phyloP scores from a whole-genome alignment of 2,329 filamentous ascomycete species.

The Trichoderma polysporum region DNA sequence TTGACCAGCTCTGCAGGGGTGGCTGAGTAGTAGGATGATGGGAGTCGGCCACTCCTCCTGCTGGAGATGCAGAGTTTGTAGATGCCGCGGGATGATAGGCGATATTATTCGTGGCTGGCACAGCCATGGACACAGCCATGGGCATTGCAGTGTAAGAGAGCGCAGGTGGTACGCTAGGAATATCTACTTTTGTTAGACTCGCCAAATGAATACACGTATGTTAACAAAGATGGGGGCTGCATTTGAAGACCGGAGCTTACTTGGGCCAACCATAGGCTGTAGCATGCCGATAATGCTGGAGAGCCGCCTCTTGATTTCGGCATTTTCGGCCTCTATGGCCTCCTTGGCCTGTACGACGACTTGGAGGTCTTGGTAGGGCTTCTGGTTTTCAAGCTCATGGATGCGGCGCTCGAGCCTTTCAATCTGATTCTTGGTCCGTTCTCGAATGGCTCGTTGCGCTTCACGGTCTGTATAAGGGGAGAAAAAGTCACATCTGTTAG shows the following conservation, averaged over 20 bases:
- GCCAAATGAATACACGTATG: not conserved
- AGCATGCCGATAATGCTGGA: constrained; percentile 63
- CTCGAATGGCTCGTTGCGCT: constrained; percentile 79
- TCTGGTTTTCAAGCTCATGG: constrained; percentile 71
- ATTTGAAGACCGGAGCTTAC: constrained; percentile 23
- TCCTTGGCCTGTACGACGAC: constrained; percentile 73
- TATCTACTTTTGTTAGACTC: not conserved
- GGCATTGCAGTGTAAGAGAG: constrained; percentile 30
- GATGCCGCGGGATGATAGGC: constrained; percentile 16
- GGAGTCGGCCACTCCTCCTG: not conserved
- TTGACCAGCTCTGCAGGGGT: constrained; percentile 8
- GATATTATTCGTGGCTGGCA: constrained; percentile 22
- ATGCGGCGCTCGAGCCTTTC: constrained; percentile 72
- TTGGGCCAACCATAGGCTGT: constrained; percentile 53
- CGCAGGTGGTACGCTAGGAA: constrained; percentile 35
- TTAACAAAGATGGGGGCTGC: not conserved
- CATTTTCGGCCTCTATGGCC: constrained; percentile 74
- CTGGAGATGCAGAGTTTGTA: not conserved
- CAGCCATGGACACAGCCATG: constrained; percentile 22
- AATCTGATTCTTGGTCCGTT: constrained; percentile 78
- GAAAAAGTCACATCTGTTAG: not conserved
- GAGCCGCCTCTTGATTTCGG: constrained; percentile 70
- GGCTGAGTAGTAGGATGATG: not conserved
- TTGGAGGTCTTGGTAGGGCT: constrained; percentile 83
- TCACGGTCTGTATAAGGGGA: constrained; percentile 63